Evolutionary conservation across 768 basidiomycete species (phyloP).

Genomic region (Psilocybe sp.): DNA sequence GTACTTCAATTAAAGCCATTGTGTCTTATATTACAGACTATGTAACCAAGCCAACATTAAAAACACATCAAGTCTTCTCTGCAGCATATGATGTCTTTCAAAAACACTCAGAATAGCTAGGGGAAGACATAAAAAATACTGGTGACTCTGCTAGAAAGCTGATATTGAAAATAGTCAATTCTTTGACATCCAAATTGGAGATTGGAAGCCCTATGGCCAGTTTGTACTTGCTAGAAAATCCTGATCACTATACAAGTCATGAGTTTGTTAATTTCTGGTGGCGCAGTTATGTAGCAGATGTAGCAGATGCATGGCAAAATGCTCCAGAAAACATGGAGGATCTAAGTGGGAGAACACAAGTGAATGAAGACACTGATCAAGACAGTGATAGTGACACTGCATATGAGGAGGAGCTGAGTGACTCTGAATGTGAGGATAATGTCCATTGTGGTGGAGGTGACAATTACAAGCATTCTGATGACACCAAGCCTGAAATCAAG

Average conservation of each 20-base stretch:
- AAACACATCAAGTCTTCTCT: slow-evolving; percentile 36
- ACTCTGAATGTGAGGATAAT: slow-evolving; percentile 13
- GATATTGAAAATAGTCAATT: slow-evolving; percentile 34
- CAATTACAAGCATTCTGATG: no score
- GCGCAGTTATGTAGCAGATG: slow-evolving; percentile 27
- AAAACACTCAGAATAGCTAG: slow-evolving; percentile 20
- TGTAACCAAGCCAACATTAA: slow-evolving; percentile 37
- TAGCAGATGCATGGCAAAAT: background rate
- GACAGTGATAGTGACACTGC: slow-evolving; percentile 15
- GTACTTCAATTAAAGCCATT: slow-evolving; percentile 36
- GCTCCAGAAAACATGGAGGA: no score
- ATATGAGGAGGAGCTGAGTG: slow-evolving; percentile 25
- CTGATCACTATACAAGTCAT: slow-evolving; percentile 39
- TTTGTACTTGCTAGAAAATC: slow-evolving; percentile 30
- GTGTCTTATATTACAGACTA: slow-evolving; percentile 41
- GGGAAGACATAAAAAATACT: slow-evolving; percentile 5
- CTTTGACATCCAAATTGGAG: slow-evolving; percentile 31
- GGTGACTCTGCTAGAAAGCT: slow-evolving; percentile 24
- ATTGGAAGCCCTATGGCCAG: slow-evolving; percentile 35
- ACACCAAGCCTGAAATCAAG: slow-evolving; percentile 6
- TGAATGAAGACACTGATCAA: slow-evolving; percentile 29
- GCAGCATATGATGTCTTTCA: slow-evolving; percentile 22
- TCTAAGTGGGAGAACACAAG: slow-evolving; percentile 13
- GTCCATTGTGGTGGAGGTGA: background rate
- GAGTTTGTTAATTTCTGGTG: slow-evolving; percentile 31